Evolutionary conservation across 2,329 filamentous ascomycete genomes (phyloP).

Genomic region (Metarhizium album): DNA sequence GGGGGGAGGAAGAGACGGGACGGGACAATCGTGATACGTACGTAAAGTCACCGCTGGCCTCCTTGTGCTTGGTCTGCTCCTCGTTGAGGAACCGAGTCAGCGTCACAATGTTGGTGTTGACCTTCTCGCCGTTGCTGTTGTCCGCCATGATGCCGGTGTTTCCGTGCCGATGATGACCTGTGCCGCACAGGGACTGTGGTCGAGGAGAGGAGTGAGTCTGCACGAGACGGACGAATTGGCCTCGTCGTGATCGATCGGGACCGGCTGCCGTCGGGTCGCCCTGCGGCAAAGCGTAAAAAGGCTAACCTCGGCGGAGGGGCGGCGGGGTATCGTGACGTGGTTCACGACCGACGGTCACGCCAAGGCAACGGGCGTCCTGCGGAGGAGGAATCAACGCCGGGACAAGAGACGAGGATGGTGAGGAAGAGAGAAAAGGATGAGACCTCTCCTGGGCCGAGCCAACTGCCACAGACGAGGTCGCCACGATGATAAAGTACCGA

Average conservation of each 20-base stretch:
- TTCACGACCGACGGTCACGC: neutral
- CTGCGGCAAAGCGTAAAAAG: neutral
- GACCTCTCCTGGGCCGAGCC: neutral
- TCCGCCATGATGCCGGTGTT: slow-evolving; percentile 18
- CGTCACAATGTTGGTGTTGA: slow-evolving; percentile 95
- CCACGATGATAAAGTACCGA: neutral
- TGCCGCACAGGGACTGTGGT: neutral
- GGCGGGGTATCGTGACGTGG: slow-evolving; percentile 3
- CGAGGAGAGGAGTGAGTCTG: neutral
- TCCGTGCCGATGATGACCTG: neutral
- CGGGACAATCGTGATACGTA: slow-evolving; percentile 34
- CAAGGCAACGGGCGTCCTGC: neutral
- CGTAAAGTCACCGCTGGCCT: slow-evolving; percentile 98
- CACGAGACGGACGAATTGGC: neutral
- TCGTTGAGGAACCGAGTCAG: slow-evolving; percentile 93
- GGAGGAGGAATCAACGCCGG: no score
- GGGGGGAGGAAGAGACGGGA: no score
- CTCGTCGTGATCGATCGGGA: slow-evolving; percentile 3
- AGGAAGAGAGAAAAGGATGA: neutral
- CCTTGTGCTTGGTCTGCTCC: slow-evolving; percentile 84
- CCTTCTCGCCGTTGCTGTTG: slow-evolving; percentile 52
- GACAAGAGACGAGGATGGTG: no score
- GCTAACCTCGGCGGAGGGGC: slow-evolving; percentile 6
- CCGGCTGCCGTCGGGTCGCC: slow-evolving; percentile 2
- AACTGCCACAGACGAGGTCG: neutral